Base-by-base conservation (phyloP, 2,329 filamentous ascomycete species). In the Calonectria hawksworthii region DNA sequence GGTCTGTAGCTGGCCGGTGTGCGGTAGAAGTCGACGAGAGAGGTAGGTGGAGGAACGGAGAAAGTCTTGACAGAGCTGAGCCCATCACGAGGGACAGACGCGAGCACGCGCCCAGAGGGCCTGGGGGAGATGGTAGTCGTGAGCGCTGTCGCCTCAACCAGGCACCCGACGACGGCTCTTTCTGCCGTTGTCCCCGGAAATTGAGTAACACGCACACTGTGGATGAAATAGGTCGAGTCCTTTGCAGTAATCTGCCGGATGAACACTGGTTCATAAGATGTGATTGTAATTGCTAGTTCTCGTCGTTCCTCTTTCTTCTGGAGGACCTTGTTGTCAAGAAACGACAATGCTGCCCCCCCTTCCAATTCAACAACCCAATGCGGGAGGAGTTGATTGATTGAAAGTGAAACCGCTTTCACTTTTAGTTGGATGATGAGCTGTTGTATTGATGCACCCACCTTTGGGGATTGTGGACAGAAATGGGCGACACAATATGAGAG, bases 71-170 rank as follows among this genome's bases (percentile, higher is more conserved):
- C 65, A 72, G 72, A 68, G 64, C 70, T 76, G 77, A 61, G 73
- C 79, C 75, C 79, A 80, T 80, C 75, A 79, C 79, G 77, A 79
- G 74, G 54, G 51, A 74, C 54, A 52, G 52, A 74, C 72, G 75
- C 75, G 74, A 74, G 59, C 64, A 56, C 72, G 79, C 76, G 79
- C 74, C 64, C 68, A 68, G 59, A 47, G 59, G 68, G 54, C 56
- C 65, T 71, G 36, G 72, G 73, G 34, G 30, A 63, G 64, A 30
- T 69, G 44, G 30, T 65, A 51, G 59, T 75, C 73, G 68, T 61
- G 67, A 68, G 36, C 26, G 44, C 52, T 47, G 64, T 63, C 68
- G 51, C 72, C 73, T 71, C 73, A 68, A 72, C 68, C 69, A 75
- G 70, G 70, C 56, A 73, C 72, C 70, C 70, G 72, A 54, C 44